A percentile compares a stretch with the other conserved stretches of the same genome.
phyloP scores from a whole-genome alignment of 2,329 filamentous ascomycete species.

The Hymenoscyphus scutula region DNA sequence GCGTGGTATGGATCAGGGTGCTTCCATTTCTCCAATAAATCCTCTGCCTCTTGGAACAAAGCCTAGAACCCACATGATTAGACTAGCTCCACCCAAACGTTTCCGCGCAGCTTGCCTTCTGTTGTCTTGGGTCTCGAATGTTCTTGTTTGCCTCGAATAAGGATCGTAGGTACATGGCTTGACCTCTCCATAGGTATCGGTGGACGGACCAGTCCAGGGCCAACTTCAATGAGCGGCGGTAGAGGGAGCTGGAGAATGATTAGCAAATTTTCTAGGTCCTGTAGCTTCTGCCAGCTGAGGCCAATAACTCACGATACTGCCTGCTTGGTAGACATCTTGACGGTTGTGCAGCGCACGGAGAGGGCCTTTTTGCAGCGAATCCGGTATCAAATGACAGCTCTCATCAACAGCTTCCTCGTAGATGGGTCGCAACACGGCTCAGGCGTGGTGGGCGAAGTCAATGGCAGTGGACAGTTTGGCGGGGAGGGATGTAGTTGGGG shows the following conservation, averaged over 20 bases:
- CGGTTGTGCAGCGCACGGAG: slow-evolving; percentile 1
- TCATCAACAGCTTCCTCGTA: not conserved
- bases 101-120: slow-evolving; percentile 52
- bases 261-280: slow-evolving; percentile 13
- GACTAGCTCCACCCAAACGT: not conserved
- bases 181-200: slow-evolving; percentile 88
- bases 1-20: slow-evolving; percentile 91
- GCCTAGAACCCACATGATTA: slow-evolving; percentile 53
- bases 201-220: slow-evolving; percentile 95
- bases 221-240: slow-evolving; percentile 89
- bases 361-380: not conserved
- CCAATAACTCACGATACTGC: slow-evolving; percentile 33
- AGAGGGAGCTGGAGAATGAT: slow-evolving; percentile 60
- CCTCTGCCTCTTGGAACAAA: slow-evolving; percentile 83
- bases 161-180: slow-evolving; percentile 91
- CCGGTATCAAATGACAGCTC: not conserved
- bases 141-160: slow-evolving; percentile 92
- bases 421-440: not conserved
- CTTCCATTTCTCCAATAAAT: slow-evolving; percentile 88
- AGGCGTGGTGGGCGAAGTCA: not conserved
- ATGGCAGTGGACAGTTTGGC: not conserved
- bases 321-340: slow-evolving; percentile 38
- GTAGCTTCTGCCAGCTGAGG: not conserved
- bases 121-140: slow-evolving; percentile 79
- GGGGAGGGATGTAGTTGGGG: not conserved